A percentile compares a stretch with the other conserved stretches of the same genome.
These are phyloP conservation scores for Pseudocercospora fijiensis DNA, from an alignment of 2,329 filamentous ascomycete species.

Conservation along the genomic window DNA sequence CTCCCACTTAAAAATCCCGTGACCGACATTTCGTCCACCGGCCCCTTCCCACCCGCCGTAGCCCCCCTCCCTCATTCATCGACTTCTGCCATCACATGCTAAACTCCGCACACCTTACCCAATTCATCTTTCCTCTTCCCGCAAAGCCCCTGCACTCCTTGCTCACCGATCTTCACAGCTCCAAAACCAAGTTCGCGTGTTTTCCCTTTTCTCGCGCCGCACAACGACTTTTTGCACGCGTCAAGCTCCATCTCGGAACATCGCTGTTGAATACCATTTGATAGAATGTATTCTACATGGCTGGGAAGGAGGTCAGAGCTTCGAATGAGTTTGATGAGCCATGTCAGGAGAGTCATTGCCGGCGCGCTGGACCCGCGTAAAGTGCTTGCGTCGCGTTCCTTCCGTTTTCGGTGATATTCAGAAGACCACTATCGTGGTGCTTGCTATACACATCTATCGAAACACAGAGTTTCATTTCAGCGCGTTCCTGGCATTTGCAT, in stretches of 20 bases:
- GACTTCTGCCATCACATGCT: conserved; percentile 9
- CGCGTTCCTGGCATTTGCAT: neutral
- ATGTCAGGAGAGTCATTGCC: neutral
- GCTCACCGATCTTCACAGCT: neutral
- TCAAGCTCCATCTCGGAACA: neutral
- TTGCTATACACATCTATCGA: neutral
- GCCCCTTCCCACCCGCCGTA: neutral
- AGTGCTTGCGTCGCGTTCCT: conserved; percentile 3
- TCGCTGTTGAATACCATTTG: neutral
- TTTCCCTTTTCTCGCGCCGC: no score
- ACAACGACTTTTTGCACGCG: conserved; percentile 9
- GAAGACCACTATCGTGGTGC: conserved; percentile 1
- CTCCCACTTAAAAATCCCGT: no score
- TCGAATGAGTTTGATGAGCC: neutral
- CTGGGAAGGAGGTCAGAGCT: neutral
- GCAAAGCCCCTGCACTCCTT: neutral
- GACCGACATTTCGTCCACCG: neutral
- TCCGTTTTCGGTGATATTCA: conserved; percentile 4
- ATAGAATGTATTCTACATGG: neutral
- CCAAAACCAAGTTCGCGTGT: neutral
- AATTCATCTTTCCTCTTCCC: neutral
- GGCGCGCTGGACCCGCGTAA: neutral
- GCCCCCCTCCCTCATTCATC: neutral
- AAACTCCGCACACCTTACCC: neutral
- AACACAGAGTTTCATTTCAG: neutral